These are phyloP conservation scores for Periconia macrospinosa DNA, from an alignment of 2,329 filamentous ascomycete species.

Conservation along the genomic window DNA sequence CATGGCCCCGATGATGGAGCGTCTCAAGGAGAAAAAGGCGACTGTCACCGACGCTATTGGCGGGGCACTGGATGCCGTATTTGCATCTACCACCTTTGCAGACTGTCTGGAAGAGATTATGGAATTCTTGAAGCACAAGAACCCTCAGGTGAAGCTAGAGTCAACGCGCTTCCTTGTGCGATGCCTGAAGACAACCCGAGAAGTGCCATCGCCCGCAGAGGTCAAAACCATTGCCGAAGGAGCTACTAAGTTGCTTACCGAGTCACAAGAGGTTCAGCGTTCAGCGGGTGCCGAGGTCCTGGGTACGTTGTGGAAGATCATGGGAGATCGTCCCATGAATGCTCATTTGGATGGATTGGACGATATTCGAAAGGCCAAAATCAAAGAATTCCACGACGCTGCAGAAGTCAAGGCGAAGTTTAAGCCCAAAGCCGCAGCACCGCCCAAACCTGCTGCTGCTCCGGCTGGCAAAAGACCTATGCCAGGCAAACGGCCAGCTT, in stretches of 20 bases:
- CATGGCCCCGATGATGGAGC: conserved; percentile 89
- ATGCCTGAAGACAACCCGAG: conserved; percentile 78
- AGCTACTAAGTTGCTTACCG: conserved; percentile 84
- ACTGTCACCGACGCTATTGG: conserved; percentile 85
- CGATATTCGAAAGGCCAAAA: conserved; percentile 92
- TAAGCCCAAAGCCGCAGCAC: conserved; percentile 78
- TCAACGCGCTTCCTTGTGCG: conserved; percentile 92
- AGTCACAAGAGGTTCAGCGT: conserved; percentile 82
- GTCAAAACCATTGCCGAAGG: conserved; percentile 84
- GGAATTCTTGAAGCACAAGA: conserved; percentile 87
- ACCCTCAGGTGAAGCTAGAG: conserved; percentile 95
- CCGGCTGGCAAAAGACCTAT: conserved; percentile 48
- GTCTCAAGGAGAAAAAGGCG: conserved; percentile 96
- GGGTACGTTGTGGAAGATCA: conserved; percentile 97
- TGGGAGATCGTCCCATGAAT: conserved; percentile 94
- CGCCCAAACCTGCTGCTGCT: conserved; percentile 54
- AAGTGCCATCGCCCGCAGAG: conserved; percentile 82
- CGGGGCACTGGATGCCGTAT: conserved; percentile 75
- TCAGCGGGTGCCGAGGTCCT: conserved; percentile 89
- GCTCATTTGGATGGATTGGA: conserved; percentile 88
- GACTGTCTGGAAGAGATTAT: conserved; percentile 92
- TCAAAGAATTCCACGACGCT: conserved; percentile 86
- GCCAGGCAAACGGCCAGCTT: conserved; percentile 57
- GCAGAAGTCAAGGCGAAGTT: conserved; percentile 87
- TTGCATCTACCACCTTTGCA: conserved; percentile 67